These are phyloP conservation scores for Staphylotrichum tortipilum DNA, from an alignment of 495 filamentous ascomycete genomes.

Conservation along the genomic window DNA sequence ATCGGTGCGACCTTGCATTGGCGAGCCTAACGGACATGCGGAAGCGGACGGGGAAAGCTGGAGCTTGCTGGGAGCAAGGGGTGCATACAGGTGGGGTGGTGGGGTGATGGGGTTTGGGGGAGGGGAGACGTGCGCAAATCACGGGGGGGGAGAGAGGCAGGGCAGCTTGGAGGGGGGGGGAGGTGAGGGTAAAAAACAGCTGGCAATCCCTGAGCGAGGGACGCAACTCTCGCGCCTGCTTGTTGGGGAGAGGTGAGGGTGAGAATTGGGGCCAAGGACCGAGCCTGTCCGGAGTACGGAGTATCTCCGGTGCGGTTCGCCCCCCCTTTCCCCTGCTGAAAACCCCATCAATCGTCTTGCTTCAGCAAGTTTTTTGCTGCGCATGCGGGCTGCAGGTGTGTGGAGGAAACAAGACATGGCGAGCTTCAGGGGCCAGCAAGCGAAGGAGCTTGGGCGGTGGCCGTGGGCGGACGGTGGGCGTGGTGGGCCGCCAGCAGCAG, in stretches of 20 bases:
- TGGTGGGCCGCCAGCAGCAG: too few species aligned
- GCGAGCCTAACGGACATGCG: constrained; percentile 12
- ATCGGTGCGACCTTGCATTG: constrained; percentile 20
- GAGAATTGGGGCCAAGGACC: too few species aligned
- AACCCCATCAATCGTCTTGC: too few species aligned
- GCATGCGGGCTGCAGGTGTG: neutral
- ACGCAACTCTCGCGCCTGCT: too few species aligned
- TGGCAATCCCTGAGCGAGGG: too few species aligned
- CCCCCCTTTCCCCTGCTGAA: too few species aligned
- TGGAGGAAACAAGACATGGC: neutral
- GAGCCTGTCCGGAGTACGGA: too few species aligned
- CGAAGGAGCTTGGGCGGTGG: constrained; percentile 3
- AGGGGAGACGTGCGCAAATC: neutral
- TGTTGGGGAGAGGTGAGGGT: too few species aligned
- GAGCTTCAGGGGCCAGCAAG: neutral
- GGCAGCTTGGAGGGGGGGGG: neutral
- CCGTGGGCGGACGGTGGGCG: constrained; percentile 10
- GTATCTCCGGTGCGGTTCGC: too few species aligned
- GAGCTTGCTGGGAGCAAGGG: constrained; percentile 4
- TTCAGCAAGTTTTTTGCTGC: neutral
- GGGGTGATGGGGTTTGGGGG: neutral
- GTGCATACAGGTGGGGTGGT: constrained; percentile 8
- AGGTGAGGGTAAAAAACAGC: too few species aligned
- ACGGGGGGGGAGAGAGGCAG: neutral
- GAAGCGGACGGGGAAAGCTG: neutral